These are phyloP conservation scores for Lavandula angustifolia DNA, from an alignment of 257 asterid genomes.

Conservation along the genomic window DNA sequence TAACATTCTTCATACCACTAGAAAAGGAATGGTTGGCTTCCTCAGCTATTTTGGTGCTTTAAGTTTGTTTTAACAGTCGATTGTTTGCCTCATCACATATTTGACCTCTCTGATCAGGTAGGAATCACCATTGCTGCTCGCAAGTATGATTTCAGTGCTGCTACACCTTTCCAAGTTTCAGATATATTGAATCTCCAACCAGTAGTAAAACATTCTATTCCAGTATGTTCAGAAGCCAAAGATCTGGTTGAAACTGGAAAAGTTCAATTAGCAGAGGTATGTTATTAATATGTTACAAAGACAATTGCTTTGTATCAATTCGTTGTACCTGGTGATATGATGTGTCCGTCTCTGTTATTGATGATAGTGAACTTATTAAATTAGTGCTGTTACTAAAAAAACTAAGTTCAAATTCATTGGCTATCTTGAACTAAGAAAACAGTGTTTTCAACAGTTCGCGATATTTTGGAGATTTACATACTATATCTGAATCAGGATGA, in stretches of 20 bases:
- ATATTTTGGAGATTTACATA: neutral
- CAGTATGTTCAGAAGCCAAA: conserved; percentile 92
- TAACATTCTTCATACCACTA: too few relatives aligned
- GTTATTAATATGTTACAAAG: conserved; percentile 3
- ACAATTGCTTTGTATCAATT: conserved; percentile 9
- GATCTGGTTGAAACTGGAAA: conserved; percentile 93
- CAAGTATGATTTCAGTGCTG: conserved; percentile 66
- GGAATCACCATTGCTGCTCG: conserved; percentile 84
- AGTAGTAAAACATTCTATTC: conserved; percentile 91
- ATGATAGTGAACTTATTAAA: neutral
- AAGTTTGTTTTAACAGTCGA: too few relatives aligned
- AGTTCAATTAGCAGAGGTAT: conserved; percentile 92
- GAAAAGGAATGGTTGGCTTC: too few relatives aligned
- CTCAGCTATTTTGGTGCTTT: too few relatives aligned
- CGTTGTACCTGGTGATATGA: neutral
- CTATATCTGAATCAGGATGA: neutral
- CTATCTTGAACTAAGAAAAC: neutral
- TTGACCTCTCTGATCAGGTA: conserved; percentile 52
- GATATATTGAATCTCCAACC: conserved; percentile 86
- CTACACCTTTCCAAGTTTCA: conserved; percentile 74
- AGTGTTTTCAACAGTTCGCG: neutral
- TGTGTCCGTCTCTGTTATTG: neutral
- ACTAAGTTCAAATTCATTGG: neutral
- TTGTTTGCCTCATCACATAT: too few relatives aligned
- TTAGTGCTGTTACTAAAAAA: neutral